phyloP scores from a whole-genome alignment of 371 early-diverging fungal species.

The Lichtheimia ramosa region DNA sequence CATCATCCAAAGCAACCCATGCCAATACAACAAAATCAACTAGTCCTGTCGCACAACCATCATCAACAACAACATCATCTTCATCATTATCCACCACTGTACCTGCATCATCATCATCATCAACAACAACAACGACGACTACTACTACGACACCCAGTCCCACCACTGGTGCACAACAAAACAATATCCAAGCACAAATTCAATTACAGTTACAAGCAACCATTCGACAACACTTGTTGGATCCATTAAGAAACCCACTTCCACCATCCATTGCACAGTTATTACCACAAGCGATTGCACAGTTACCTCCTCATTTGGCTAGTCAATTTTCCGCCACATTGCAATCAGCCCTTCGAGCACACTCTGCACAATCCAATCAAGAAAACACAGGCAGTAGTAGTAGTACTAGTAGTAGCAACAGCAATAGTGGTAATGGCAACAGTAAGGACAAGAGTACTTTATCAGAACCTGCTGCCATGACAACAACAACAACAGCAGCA shows the following conservation, averaged over 20 bases:
- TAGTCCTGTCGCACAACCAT: no score
- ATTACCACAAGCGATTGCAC: slow-evolving; percentile 47
- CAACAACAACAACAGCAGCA: no score
- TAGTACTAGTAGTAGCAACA: no score
- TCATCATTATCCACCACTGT: not conserved
- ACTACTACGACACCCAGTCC: slow-evolving; percentile 1
- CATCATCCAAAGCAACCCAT: not conserved
- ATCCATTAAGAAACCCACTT: slow-evolving; percentile 43
- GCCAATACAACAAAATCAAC: not conserved
- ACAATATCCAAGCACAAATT: slow-evolving; percentile 21
- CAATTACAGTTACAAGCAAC: slow-evolving; percentile 42
- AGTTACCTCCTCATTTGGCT: slow-evolving; percentile 45
- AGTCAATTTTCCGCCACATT: slow-evolving; percentile 41
- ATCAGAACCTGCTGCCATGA: no score
- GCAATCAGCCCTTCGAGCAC: slow-evolving; percentile 29
- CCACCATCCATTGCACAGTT: slow-evolving; percentile 44
- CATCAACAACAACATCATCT: no score
- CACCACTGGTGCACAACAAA: slow-evolving; percentile 5
- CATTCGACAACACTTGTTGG: slow-evolving; percentile 43
- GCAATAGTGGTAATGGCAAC: no score
- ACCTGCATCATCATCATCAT: slow-evolving; percentile 2
- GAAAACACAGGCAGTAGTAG: not conserved
- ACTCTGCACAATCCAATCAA: slow-evolving; percentile 1
- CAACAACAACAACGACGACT: slow-evolving; percentile 1
- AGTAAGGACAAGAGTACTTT: no score